Evolutionary conservation across 108 stramenopile genomes (phyloP), one percentile per base, ranked within the genome.

Genomic region (Mayamaea pseudoterrestris): DNA sequence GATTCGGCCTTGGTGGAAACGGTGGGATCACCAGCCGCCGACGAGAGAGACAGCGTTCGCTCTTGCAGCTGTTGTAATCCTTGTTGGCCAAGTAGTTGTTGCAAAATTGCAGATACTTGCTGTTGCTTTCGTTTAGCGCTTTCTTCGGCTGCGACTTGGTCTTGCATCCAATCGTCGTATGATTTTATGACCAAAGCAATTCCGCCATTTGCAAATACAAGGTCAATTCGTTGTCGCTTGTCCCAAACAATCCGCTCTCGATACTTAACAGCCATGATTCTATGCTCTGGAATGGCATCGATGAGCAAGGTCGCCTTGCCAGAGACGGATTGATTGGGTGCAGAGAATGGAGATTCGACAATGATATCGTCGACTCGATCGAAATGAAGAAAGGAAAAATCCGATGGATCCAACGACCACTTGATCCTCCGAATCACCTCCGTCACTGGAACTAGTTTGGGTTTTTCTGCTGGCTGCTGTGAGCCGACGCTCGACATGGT

Each of bases 211-310:
- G 68, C 67, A 61, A 86, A 86, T 0, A 91, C 77, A 23, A 65
- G 47, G 49, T 87, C 84, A 18, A 83, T n/a, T 28, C 73, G 47
- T 30, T 34, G 37, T 7, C 65, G 58, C 32, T 65, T 78, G 52
- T 89, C 80, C 91, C 91, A 93, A 7, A 93, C 86, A 24, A 79
- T 37, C 0, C 74, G 64, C 48, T 85, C 81, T 25, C 63, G 68
- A 57, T 80, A 93, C 49, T 76, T 78, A 22, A 93, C 63, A 0
- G 50, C 65, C 17, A 66, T 54, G 47, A 93, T 89, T 12, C 86
- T 63, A 53, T 89, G 91, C 35, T 93, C 91, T 3, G 91, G 91
- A 17, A 89, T 43, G 0, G 86, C 85, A 43, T 86, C 74, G 17
- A 81, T 58, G 47, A 83, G 69, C 26, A 21, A 34, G 1, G 50